Evolutionary conservation across 2,329 filamentous ascomycete genomes (phyloP), one percentile per base, ranked within the genome.

Genomic region (Amesomyces nigricolor): DNA sequence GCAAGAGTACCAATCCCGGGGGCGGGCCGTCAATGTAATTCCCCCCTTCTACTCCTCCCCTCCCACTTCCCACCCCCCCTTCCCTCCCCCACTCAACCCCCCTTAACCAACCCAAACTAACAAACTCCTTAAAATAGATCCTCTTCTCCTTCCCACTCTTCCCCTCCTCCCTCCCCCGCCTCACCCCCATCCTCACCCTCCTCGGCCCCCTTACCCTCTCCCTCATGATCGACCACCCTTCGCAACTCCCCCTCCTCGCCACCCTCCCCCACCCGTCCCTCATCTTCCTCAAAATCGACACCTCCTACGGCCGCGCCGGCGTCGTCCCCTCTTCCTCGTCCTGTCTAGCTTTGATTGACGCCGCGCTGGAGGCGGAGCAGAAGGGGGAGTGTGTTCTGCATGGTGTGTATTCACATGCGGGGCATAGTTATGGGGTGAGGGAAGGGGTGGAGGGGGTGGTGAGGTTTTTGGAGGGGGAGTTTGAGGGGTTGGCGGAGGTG

Each of bases 261-360:
- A 63, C 71, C 13, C 9, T 14, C 73, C 75, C 1, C 14, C 70
- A 73, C 46, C 67, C 72, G 1, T 79, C 83, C 3, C 75, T 74
- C 0, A 73, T 88, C 13, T 88, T 85, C 65, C 73, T 91, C 64
- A 91, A 91, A 64, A 80, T 92, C 39, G 87, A 92, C 66, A 84
- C 87, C 49, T 87, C 87, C 10, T 83, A 83, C 62, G 77, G 83
- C 64, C 83, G 89, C 14, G 87, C 88, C 0, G 89, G 89, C 17
- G 75, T 90, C 0, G 65, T 74, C 1, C 78, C 81, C 0, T 66
- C 71, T 6, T 79, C 80, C 0, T 62, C 69, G 0, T 70, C 56
- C 2, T 78, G 81, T 58, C 64, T 67, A 1, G 63, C 68, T 1
- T 67, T 86, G 1, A 72, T 86, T 39, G 62, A 70, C 32, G 64